These are phyloP conservation scores for Epichloe scottii DNA, from an alignment of 2,329 filamentous ascomycete species.

Conservation along the genomic window DNA sequence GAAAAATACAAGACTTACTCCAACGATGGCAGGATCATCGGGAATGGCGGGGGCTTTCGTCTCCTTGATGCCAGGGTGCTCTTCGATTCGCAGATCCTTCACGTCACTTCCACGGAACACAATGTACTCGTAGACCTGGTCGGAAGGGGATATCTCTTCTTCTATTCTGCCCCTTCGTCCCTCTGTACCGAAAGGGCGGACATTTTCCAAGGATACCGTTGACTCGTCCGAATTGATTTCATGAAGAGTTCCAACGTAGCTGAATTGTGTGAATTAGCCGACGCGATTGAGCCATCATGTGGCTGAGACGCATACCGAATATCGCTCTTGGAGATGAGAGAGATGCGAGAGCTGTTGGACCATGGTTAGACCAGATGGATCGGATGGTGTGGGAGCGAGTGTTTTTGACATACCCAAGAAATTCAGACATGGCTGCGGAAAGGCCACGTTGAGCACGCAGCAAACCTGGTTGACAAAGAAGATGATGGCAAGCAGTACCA, in stretches of 20 bases:
- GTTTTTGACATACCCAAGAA: slow-evolving; percentile 38
- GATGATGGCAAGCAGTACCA: slow-evolving; percentile 8
- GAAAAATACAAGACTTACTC: slow-evolving; percentile 54
- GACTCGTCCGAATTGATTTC: slow-evolving; percentile 97
- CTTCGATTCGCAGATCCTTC: slow-evolving; percentile 91
- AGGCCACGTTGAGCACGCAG: slow-evolving; percentile 31
- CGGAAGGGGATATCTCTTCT: slow-evolving; percentile 72
- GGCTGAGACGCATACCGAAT: slow-evolving; percentile 58
- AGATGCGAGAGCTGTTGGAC: slow-evolving; percentile 67
- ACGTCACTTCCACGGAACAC: slow-evolving; percentile 97
- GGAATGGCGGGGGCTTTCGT: slow-evolving; percentile 67
- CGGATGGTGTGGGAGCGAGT: background rate
- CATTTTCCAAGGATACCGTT: slow-evolving; percentile 93
- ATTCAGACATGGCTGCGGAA: slow-evolving; percentile 41
- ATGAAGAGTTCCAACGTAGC: slow-evolving; percentile 90
- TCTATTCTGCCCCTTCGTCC: slow-evolving; percentile 66
- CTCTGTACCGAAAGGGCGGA: slow-evolving; percentile 88
- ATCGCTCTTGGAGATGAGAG: slow-evolving; percentile 92
- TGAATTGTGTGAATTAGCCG: slow-evolving; percentile 31
- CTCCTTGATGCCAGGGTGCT: slow-evolving; percentile 62
- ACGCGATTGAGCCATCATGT: slow-evolving; percentile 2
- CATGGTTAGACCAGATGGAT: background rate
- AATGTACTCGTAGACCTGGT: slow-evolving; percentile 94
- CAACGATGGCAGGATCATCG: slow-evolving; percentile 91
- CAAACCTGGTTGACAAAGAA: slow-evolving; percentile 12